Conservation (phyloP, 129 eudicot genomes). For the Daucus carota region DH1_v3.0 NC_030389.2:10820001-10820500, state of each 20-base stretch:
- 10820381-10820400: not conserved
- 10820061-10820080: not conserved
- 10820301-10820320: not conserved
- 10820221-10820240: too few relatives aligned
- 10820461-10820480: constrained; percentile 25
- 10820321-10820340: constrained; percentile 4
- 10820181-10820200: not conserved
- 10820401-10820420: constrained; percentile 2
- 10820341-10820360: not conserved
- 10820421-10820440: not conserved
- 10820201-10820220: too few relatives aligned
- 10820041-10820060: not conserved
- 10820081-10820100: too few relatives aligned
- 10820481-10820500: constrained; percentile 24
- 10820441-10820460: constrained; percentile 26
- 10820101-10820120: too few relatives aligned
- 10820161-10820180: not conserved
- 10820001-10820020: too few relatives aligned
- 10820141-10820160: not conserved
- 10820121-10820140: not conserved
- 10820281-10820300: not conserved
- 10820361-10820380: constrained; percentile 5
- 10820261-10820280: not conserved
- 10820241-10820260: not conserved
- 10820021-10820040: too few relatives aligned